Evolutionary conservation across 2,329 filamentous ascomycete genomes (phyloP), one percentile per base, ranked within the genome.

Genomic region (Rugonectria rugulosa): DNA sequence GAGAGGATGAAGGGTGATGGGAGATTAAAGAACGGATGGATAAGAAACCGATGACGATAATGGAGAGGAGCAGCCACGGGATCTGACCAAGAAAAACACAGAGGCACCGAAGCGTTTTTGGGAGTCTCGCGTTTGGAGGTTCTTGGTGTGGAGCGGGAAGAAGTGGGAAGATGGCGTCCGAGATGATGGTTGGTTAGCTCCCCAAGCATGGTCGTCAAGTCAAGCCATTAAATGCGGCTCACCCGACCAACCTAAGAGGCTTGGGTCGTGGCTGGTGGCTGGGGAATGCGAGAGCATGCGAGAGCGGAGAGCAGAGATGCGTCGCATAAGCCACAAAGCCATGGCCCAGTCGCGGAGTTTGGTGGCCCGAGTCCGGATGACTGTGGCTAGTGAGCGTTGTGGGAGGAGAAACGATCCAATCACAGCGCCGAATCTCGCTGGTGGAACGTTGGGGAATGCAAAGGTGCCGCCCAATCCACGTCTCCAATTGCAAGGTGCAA

Each of bases 201-300:
- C 17, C 21, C 14, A 32, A 32, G 26, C 36, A 15, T 15, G 7
- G 43, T 23, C 21, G 31, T 34, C 17, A 31, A 19, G 21, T 29
- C 49, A 46, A 55, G 50, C 55, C 38, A 54, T 50, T 34, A 49
- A 57, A 63, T 65, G 65, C 52, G 65, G 65, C 61, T 67, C 61
- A 57, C 59, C 52, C 44, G 24, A 54, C 38, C 21, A 38, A 21
- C 47, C 42, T 23, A 27, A 32, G 34, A 21, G 15, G 46, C 19
- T 36, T 34, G 17, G 26, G n/a, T 31, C 57, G 64, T 67, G 64
- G 64, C 65, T 66, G 59, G 53, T 55, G 59, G 47, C 55, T 37
- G 42, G 43, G 38, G 29, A 34, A 27, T 43, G 47, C n/a, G 21
- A 26, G 19, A 44, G n/a, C 40, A n/a, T n/a, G n/a, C n/a, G n/a